phyloP scores from a whole-genome alignment of 2,329 filamentous ascomycete genomes.

The Aspergillus fructus region DNA sequence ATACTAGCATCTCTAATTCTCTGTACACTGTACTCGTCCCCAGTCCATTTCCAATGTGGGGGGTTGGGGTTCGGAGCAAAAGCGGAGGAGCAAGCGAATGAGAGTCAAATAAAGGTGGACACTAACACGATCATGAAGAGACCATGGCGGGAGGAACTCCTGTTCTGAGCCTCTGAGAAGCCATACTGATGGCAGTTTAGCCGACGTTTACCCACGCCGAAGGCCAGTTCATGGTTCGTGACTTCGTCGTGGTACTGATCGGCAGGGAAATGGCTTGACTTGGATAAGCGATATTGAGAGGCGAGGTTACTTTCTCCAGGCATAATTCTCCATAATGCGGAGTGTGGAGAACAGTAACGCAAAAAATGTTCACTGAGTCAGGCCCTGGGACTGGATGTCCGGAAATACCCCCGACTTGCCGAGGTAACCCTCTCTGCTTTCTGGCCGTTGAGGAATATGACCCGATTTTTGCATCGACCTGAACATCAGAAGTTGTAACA shows the following conservation, averaged over 20 bases:
- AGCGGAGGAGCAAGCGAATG: not conserved
- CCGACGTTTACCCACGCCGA: not conserved
- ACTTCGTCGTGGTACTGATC: not conserved
- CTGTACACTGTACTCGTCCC: not conserved
- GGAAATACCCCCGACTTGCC: not conserved
- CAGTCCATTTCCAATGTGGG: not conserved
- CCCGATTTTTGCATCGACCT: too few relatives aligned
- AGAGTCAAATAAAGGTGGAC: not conserved
- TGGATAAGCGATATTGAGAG: not conserved
- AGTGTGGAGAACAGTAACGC: not conserved
- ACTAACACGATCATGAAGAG: not conserved
- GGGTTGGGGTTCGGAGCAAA: not conserved
- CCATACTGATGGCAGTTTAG: not conserved
- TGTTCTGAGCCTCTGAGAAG: not conserved
- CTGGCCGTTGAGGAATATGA: too few relatives aligned
- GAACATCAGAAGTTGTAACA: too few relatives aligned
- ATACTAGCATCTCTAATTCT: not conserved
- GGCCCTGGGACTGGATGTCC: not conserved
- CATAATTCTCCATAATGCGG: not conserved
- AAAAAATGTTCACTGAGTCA: not conserved
- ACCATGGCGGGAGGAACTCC: not conserved
- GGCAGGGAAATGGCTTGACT: not conserved
- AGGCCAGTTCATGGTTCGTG: too few relatives aligned
- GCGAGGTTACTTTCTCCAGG: not conserved
- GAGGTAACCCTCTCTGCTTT: not conserved